These are phyloP conservation scores for Hansenula lynferdii DNA, from an alignment of 1,139 yeast genomes.

Conservation along the genomic window DNA sequence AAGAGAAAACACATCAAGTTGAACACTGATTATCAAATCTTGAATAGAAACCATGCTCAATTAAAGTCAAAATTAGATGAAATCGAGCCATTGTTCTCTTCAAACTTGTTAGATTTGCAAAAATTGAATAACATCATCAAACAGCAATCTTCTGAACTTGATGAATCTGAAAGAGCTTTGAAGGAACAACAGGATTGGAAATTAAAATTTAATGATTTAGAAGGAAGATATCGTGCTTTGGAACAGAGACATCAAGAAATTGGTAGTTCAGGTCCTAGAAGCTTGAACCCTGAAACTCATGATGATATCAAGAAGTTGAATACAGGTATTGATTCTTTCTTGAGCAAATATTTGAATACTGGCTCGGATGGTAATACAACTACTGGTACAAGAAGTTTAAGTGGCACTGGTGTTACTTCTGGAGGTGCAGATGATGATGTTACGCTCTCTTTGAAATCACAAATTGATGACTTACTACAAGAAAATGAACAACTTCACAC, in stretches of 20 bases:
- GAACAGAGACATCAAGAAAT: conserved; percentile 39
- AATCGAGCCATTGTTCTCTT: conserved; percentile 51
- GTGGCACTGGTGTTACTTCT: not conserved
- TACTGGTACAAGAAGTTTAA: conserved; percentile 2
- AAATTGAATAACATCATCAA: conserved; percentile 51
- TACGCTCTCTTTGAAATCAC: conserved; percentile 10
- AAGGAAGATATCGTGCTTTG: conserved; percentile 39
- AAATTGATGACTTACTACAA: conserved; percentile 19
- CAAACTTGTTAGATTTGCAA: conserved; percentile 49
- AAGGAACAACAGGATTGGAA: conserved; percentile 41
- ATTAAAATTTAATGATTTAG: conserved; percentile 44
- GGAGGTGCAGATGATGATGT: conserved; percentile 1
- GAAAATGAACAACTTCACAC: conserved; percentile 15
- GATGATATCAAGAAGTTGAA: conserved; percentile 13
- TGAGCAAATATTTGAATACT: conserved; percentile 10
- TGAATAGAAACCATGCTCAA: conserved; percentile 41
- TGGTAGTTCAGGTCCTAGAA: conserved; percentile 13
- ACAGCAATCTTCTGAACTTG: conserved; percentile 46
- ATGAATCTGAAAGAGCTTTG: conserved; percentile 36
- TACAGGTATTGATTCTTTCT: conserved; percentile 14
- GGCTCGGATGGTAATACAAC: conserved; percentile 10
- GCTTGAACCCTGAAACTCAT: conserved; percentile 17
- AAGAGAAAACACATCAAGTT: conserved; percentile 32
- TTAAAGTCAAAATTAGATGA: conserved; percentile 38
- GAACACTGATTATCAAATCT: conserved; percentile 40